These are phyloP conservation scores for Stemphylium vesicarium DNA, from an alignment of 2,329 filamentous ascomycete genomes.

Conservation along the genomic window DNA sequence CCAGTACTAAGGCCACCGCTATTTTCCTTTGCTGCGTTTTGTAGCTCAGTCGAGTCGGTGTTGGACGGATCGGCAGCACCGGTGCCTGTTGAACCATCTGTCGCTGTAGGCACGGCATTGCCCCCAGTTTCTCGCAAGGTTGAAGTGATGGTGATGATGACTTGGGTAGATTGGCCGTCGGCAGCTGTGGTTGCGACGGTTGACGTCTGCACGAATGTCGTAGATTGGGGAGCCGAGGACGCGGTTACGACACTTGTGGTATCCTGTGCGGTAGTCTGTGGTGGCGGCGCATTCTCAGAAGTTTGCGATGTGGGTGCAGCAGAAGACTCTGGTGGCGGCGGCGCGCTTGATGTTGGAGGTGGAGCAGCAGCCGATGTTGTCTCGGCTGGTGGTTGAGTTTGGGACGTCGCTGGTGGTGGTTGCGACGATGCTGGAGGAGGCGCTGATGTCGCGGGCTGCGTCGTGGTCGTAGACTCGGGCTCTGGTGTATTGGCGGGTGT, in stretches of 20 bases:
- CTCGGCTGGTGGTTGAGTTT: neutral
- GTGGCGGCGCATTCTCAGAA: conserved; percentile 1
- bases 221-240: conserved; percentile 26
- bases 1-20: conserved; percentile 60
- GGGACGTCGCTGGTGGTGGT: conserved; percentile 13
- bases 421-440: conserved; percentile 23
- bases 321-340: conserved; percentile 16
- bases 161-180: conserved; percentile 28
- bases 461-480: conserved; percentile 15
- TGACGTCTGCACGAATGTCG: conserved; percentile 24
- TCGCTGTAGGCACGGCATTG: conserved; percentile 9
- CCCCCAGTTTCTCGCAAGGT: conserved; percentile 17
- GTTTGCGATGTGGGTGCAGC: conserved; percentile 3
- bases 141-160: conserved; percentile 27
- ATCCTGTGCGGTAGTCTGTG: conserved; percentile 16
- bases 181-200: conserved; percentile 32
- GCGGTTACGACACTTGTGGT: conserved; percentile 25
- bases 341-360: conserved; percentile 16
- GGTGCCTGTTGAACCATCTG: conserved; percentile 4
- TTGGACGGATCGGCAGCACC: conserved; percentile 13
- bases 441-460: conserved; percentile 19
- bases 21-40: conserved; percentile 18
- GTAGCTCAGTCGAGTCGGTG: conserved; percentile 16
- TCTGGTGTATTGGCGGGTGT: conserved; percentile 8
- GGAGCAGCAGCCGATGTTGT: conserved; percentile 2